phyloP scores from a whole-genome alignment of 345 rosid species.

The Bruguiera sexangula region DNA sequence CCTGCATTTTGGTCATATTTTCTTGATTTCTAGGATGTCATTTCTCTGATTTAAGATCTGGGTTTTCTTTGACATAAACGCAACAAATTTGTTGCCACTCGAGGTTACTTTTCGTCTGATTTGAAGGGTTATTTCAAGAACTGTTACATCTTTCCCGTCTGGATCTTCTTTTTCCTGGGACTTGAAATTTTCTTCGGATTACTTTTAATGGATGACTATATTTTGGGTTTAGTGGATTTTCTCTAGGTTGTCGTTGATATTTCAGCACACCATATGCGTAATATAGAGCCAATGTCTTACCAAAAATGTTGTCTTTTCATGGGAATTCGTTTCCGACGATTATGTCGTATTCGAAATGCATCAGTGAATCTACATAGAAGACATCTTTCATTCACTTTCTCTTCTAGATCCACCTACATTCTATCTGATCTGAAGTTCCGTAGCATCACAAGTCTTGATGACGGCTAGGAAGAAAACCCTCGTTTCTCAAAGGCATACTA shows the following conservation, averaged over 20 bases:
- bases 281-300: background rate
- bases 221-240: slow-evolving; percentile 1
- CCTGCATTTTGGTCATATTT: background rate
- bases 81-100: background rate
- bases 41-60: slow-evolving; percentile 39
- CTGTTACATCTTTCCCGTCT: background rate
- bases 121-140: background rate
- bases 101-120: background rate
- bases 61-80: slow-evolving; percentile 5
- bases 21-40: background rate
- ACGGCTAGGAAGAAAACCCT: too few relatives aligned
- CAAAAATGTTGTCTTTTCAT: background rate
- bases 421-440: slow-evolving; percentile 1
- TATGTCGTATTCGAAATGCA: background rate
- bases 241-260: background rate
- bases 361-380: background rate
- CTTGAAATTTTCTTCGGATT: background rate
- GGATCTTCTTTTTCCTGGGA: background rate
- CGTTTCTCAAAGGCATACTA: too few relatives aligned
- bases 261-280: too few relatives aligned
- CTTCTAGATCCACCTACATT: slow-evolving; percentile 6
- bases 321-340: background rate
- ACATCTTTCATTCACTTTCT: background rate
- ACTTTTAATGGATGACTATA: background rate
- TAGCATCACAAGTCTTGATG: background rate